Evolutionary conservation across 495 filamentous ascomycete species (phyloP).

Genomic region (Lasiosphaeriaceae sp.): DNA sequence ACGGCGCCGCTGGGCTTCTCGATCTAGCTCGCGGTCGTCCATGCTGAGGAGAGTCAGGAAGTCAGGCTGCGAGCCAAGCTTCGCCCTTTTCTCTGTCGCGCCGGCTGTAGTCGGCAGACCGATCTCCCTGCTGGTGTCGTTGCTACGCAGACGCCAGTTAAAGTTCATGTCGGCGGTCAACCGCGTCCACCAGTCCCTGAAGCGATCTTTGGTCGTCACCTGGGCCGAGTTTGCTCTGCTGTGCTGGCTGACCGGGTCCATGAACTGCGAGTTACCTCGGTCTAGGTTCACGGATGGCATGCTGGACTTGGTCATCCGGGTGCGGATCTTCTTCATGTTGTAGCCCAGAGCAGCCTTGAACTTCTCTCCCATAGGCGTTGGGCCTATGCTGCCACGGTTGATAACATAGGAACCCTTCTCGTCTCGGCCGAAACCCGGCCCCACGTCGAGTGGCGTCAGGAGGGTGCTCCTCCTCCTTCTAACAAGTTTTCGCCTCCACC

Average conservation of each 20-base stretch:
- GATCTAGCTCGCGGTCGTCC: slow-evolving; percentile 33
- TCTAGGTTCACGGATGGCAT: slow-evolving; percentile 46
- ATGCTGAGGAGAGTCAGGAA: slow-evolving; percentile 36
- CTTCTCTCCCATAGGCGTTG: slow-evolving; percentile 36
- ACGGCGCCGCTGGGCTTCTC: slow-evolving; percentile 28
- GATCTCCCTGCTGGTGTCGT: slow-evolving; percentile 14
- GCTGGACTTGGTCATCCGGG: slow-evolving; percentile 30
- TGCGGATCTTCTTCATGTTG: slow-evolving; percentile 34
- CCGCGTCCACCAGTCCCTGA: slow-evolving; percentile 41
- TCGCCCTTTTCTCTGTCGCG: slow-evolving; percentile 14
- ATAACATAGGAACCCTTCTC: slow-evolving; percentile 43
- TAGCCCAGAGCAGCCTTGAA: slow-evolving; percentile 33
- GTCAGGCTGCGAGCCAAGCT: slow-evolving; percentile 31
- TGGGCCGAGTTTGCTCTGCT: slow-evolving; percentile 35
- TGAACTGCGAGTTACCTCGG: slow-evolving; percentile 49
- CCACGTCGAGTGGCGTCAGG: slow-evolving; percentile 42
- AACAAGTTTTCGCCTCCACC: slow-evolving; percentile 39
- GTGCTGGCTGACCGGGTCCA: slow-evolving; percentile 33
- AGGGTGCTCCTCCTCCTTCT: slow-evolving; percentile 39
- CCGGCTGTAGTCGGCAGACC: background rate
- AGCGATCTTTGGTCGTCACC: slow-evolving; percentile 28
- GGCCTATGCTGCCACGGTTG: slow-evolving; percentile 38
- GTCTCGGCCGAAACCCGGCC: slow-evolving; percentile 12
- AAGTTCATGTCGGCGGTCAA: slow-evolving; percentile 33
- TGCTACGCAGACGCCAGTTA: slow-evolving; percentile 32